These are phyloP conservation scores for Thymus quinquecostatus DNA, from an alignment of 257 asterid species.

Conservation along the genomic window DNA sequence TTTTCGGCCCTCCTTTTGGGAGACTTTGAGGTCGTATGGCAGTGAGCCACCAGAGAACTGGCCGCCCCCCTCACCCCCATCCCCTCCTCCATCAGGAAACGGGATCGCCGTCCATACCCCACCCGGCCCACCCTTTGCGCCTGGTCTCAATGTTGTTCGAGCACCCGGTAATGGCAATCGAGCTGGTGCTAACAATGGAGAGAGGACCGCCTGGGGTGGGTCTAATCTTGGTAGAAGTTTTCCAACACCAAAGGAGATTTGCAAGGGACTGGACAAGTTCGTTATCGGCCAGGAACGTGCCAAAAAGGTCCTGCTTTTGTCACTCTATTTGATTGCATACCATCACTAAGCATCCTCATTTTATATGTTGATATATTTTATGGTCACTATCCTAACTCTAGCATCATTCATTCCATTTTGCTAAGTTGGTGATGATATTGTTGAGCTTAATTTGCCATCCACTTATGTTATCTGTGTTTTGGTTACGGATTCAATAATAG, in stretches of 20 bases:
- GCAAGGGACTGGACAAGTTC: constrained; percentile 85
- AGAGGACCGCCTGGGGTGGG: constrained; percentile 85
- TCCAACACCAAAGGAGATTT: constrained; percentile 94
- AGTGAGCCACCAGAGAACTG: constrained; percentile 76
- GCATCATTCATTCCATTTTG: constrained; percentile 3
- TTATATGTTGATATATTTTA: too few relatives aligned
- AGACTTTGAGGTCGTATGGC: constrained; percentile 69
- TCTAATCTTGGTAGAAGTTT: constrained; percentile 75
- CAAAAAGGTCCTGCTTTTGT: constrained; percentile 65
- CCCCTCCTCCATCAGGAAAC: constrained; percentile 48
- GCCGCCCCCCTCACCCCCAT: constrained; percentile 56
- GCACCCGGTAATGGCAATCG: constrained; percentile 45
- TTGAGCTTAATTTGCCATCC: background rate
- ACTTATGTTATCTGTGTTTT: background rate
- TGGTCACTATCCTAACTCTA: background rate
- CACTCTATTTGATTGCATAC: background rate
- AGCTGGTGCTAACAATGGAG: constrained; percentile 43
- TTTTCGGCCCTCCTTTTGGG: constrained; percentile 77
- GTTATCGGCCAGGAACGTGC: constrained; percentile 95
- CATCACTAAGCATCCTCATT: too few relatives aligned
- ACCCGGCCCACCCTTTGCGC: constrained; percentile 88
- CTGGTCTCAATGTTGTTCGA: constrained; percentile 72
- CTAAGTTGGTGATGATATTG: background rate
- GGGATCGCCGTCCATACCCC: constrained; percentile 89
- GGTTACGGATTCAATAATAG: background rate